Evolutionary conservation across 768 basidiomycete genomes (phyloP), one percentile per base, ranked within the genome.

Genomic region (Psilocybe cubensis): DNA sequence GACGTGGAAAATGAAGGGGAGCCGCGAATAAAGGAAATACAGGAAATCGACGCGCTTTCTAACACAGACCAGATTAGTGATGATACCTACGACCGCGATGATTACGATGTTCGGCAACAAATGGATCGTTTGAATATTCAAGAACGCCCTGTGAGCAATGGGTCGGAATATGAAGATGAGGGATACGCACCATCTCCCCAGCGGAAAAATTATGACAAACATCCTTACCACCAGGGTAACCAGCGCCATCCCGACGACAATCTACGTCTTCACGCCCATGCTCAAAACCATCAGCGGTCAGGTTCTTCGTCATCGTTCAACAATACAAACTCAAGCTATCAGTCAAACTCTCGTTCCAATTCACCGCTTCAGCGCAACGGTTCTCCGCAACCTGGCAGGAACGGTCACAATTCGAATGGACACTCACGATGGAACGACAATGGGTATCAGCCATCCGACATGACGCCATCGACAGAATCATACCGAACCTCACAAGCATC

Each of bases 1-100:
- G 95, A 98, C 66, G 84, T 89, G 11, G 88, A 87, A 60, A 86
- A 84, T 52, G 82, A 86, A 43, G 78, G 84, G 31, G 84, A 86
- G 3, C 79, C 91, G 9, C 81, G 82, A 12, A 77, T 76, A 20
- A 76, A 79, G 52, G 84, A 87, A 67, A 79, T 76, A 20, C 76
- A 79, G 52, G 84, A 87, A 67, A 79, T 91, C 44, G 82, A 84
- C 24, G 80, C 81, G 8, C 69, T 90, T 27, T 80, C 80, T 61
- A 68, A 54, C 11, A 65, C 73, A 55, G 69, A 67, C 45, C n/a
- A n/a, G n/a, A 72, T 76, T 24, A 68, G 70, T 29, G 76, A 79
- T 8, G 74, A 78, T 25, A 68, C 68, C 6, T 77, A 74, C 12
- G 63, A 69, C 4, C 64, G 66, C 50, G 73, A 72, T 25, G 60